Base-by-base conservation (phyloP, 2,329 filamentous ascomycete species). In the Myriosclerotinia curreyana region DNA sequence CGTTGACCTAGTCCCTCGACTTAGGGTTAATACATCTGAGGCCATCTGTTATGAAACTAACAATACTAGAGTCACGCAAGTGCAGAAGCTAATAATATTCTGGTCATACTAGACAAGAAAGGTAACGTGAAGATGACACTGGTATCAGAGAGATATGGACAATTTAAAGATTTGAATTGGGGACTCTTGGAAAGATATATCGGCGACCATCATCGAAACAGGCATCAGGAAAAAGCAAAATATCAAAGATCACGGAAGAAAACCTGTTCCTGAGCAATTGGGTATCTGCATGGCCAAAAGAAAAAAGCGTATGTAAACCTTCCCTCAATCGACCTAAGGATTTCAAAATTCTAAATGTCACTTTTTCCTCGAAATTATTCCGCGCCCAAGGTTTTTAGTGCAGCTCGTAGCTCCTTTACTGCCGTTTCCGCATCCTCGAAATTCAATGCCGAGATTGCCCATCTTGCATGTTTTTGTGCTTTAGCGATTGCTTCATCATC, bases 381-480 rank as follows among this genome's bases (percentile, higher is more conserved):
- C 12, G 73, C 73, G 12, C 74, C 74, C 28, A 75, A 64, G 31
- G 72, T 75, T 52, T 73, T 67, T 40, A 99, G 77, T 3, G 95
- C 95, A 65, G 85, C 86, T 60, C 85, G 85, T 67, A 99, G 76
- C 74, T 99, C 93, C 72, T 88, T 87, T 5, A 98, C 87, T 0
- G 95, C 95, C 0, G 95, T 99, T 1, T 88, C 82, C 1, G 96
- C 90, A 75, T 99, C 95, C 70, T 99, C 95, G 76, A 99, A 99
- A 72, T 97, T 96, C 55, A 99, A 79, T 0, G 95, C 95, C 14
- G 93, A 97, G 50, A 98, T 96, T 0, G 95, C 95, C 91, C 92
- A 99, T 72, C 92, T 92, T 2, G 94, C 93, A 78, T 98, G 95
- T 75, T 98, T 99, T 75, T 96, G 92, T 5, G 95, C 94, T 71